Evolutionary conservation across 2,329 filamentous ascomycete species (phyloP).

Genomic region (Huntiella bhutanensis): DNA sequence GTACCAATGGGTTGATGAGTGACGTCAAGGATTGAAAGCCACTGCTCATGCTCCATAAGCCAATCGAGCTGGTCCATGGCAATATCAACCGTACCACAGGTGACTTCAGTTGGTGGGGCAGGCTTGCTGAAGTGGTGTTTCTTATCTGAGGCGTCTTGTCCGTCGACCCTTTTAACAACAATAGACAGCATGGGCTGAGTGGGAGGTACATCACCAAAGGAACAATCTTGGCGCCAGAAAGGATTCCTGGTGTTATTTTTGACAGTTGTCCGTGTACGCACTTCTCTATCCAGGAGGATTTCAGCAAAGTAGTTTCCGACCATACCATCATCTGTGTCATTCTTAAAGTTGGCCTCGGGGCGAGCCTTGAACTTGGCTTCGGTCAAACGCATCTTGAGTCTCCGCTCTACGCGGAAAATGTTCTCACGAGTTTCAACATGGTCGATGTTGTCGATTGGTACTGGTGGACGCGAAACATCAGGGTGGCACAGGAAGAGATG

Average conservation of each 20-base stretch:
- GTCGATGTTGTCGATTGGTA: slow-evolving; percentile 20
- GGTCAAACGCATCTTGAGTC: slow-evolving; percentile 36
- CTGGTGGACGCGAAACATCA: slow-evolving; percentile 23
- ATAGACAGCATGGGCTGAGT: slow-evolving; percentile 50
- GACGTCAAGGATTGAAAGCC: slow-evolving; percentile 67
- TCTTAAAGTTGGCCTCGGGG: background rate
- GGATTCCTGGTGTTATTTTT: slow-evolving; percentile 54
- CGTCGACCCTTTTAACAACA: slow-evolving; percentile 48
- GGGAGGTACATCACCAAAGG: slow-evolving; percentile 55
- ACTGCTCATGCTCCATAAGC: slow-evolving; percentile 65
- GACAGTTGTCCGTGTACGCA: slow-evolving; percentile 54
- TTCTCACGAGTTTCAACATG: slow-evolving; percentile 23
- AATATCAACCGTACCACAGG: slow-evolving; percentile 62
- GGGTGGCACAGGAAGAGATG: slow-evolving; percentile 58
- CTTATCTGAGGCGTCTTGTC: slow-evolving; percentile 16
- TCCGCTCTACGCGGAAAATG: slow-evolving; percentile 44
- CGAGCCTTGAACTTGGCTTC: slow-evolving; percentile 40
- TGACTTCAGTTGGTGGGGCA: slow-evolving; percentile 26
- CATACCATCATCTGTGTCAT: slow-evolving; percentile 23
- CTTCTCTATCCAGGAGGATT: slow-evolving; percentile 61
- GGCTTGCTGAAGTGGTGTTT: slow-evolving; percentile 9
- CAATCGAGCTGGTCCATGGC: slow-evolving; percentile 59
- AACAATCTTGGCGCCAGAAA: slow-evolving; percentile 68
- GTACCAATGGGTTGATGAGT: slow-evolving; percentile 61
- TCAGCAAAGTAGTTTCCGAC: slow-evolving; percentile 61